Evolutionary conservation across 2,329 filamentous ascomycete genomes (phyloP).

Genomic region (Thielaviopsis punctulata): DNA sequence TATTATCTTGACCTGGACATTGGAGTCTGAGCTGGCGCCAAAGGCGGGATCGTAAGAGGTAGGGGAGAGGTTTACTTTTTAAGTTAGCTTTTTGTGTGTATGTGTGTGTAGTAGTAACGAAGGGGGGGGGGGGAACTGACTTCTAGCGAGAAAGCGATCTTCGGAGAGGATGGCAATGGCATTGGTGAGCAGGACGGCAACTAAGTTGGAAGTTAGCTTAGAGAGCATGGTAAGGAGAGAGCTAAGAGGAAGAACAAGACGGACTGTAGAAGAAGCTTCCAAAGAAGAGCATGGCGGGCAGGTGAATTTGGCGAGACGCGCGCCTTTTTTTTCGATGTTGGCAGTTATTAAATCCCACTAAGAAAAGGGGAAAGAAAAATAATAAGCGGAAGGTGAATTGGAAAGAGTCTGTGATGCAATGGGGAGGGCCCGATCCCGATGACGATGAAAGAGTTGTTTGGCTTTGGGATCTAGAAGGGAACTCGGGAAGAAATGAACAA

Average conservation of each 20-base stretch:
- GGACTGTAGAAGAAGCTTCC: conserved; percentile 51
- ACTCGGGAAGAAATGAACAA: too few species aligned
- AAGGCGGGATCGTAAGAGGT: conserved; percentile 59
- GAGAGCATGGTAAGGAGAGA: neutral
- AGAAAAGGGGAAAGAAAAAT: too few species aligned
- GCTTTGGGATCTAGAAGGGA: too few species aligned
- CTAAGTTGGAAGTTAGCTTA: conserved; percentile 18
- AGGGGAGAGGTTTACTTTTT: conserved; percentile 65
- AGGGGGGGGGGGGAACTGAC: conserved; percentile 11
- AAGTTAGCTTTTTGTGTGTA: too few species aligned
- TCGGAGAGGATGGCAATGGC: conserved; percentile 86
- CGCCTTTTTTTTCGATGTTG: neutral
- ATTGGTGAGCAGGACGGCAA: conserved; percentile 77
- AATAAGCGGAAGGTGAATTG: too few species aligned
- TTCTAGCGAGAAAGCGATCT: conserved; percentile 75
- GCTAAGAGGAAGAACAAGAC: too few species aligned
- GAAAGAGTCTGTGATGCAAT: too few species aligned
- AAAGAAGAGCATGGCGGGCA: conserved; percentile 45
- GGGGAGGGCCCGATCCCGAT: too few species aligned
- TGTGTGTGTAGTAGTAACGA: conserved; percentile 10
- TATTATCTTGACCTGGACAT: conserved; percentile 72
- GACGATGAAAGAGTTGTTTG: too few species aligned
- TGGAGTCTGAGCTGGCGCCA: conserved; percentile 53
- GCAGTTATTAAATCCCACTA: too few species aligned
- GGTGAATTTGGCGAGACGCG: neutral